Conservation (phyloP, 73 alveolate genomes). For the Tetrahymena borealis region DNA sequence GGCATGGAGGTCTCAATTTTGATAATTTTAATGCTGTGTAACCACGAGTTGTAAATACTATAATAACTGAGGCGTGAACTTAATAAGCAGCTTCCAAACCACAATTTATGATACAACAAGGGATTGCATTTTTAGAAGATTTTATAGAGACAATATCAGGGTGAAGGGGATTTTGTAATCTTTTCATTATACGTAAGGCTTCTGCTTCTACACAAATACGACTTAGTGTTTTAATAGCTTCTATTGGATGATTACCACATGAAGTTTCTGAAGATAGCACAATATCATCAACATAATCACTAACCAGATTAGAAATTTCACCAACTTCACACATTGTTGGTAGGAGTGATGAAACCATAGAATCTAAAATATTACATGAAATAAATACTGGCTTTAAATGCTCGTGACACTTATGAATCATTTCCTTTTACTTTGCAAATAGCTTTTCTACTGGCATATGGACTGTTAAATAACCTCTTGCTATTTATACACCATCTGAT, state of each 20-base stretch:
- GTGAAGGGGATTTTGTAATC: background rate
- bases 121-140: background rate
- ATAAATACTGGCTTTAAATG: slow-evolving; percentile 8
- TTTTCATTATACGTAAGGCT: background rate
- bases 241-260: background rate
- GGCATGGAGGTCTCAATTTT: slow-evolving; percentile 16
- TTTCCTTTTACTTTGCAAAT: background rate
- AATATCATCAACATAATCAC: slow-evolving; percentile 3
- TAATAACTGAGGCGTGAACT: background rate
- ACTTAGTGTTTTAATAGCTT: slow-evolving; percentile 1
- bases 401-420: background rate
- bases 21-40: slow-evolving; percentile 5
- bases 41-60: slow-evolving; percentile 10
- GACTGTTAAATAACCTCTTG: background rate
- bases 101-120: background rate
- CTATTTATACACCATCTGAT: background rate
- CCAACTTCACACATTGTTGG: slow-evolving; percentile 16
- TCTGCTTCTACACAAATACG: slow-evolving; percentile 5
- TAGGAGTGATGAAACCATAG: slow-evolving; percentile 8
- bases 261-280: background rate
- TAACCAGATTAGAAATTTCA: slow-evolving; percentile 11
- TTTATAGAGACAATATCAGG: background rate
- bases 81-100: slow-evolving; percentile 13
- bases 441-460: background rate
- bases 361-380: background rate